Conservation (phyloP, 2,329 filamentous ascomycete species). For the Botrytis paeoniae region DNA sequence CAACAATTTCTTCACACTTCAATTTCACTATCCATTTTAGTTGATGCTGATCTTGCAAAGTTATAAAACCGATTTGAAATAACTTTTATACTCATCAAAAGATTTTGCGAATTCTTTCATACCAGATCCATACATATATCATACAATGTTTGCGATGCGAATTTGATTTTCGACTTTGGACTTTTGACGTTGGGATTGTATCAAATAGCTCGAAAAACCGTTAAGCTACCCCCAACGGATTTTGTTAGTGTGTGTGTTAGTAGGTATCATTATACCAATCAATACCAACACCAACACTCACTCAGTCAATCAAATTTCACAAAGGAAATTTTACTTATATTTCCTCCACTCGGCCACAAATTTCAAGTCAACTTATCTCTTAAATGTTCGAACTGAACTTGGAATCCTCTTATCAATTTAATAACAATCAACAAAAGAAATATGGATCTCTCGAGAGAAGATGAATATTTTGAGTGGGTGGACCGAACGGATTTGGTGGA, state of each 20-base stretch:
- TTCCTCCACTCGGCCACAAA: neutral
- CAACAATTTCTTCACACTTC: neutral
- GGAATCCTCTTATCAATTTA: neutral
- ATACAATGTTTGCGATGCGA: neutral
- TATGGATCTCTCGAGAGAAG: constrained; percentile 17
- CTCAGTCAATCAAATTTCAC: neutral
- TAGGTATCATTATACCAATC: neutral
- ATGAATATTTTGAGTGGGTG: constrained; percentile 19
- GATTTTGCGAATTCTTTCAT: neutral
- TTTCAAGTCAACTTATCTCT: neutral
- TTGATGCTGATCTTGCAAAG: neutral
- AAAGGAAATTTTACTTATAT: neutral
- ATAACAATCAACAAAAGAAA: neutral
- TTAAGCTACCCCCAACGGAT: constrained; percentile 14
- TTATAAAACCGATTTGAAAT: neutral
- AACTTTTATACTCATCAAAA: neutral
- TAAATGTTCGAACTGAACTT: neutral
- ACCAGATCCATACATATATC: neutral
- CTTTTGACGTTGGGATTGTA: neutral
- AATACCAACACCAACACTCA: neutral
- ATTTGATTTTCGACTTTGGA: neutral
- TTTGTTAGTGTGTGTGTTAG: neutral
- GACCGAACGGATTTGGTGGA: constrained; percentile 12
- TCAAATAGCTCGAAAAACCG: neutral
- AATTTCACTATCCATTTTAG: neutral